These are phyloP conservation scores for Xylaria sp. DNA, from an alignment of 2,329 filamentous ascomycete species.

Conservation along the genomic window DNA sequence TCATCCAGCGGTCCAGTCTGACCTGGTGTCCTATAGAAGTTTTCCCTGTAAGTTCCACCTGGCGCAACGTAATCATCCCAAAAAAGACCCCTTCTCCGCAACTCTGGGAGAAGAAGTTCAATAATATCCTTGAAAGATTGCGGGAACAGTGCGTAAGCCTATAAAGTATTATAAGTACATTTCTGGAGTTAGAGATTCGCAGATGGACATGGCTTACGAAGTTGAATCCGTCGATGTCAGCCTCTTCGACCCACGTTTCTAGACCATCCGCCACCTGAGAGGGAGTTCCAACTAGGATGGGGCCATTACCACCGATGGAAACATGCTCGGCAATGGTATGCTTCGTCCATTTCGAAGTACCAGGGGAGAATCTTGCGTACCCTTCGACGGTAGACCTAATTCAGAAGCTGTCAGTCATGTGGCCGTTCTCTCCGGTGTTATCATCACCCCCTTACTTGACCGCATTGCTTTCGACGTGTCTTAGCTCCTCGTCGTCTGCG, in stretches of 20 bases:
- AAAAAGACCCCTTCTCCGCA: slow-evolving; percentile 68
- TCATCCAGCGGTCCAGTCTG: slow-evolving; percentile 62
- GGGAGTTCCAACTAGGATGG: slow-evolving; percentile 72
- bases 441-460: slow-evolving; percentile 51
- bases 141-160: slow-evolving; percentile 74
- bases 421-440: slow-evolving; percentile 16
- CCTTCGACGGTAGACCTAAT: slow-evolving; percentile 64
- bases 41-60: slow-evolving; percentile 70
- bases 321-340: slow-evolving; percentile 75
- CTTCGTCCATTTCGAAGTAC: slow-evolving; percentile 77
- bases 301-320: slow-evolving; percentile 74
- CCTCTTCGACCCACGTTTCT: slow-evolving; percentile 74
- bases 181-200: slow-evolving; percentile 6
- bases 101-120: slow-evolving; percentile 72
- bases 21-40: slow-evolving; percentile 64
- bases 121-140: slow-evolving; percentile 75
- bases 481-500: slow-evolving; percentile 54
- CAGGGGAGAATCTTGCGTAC: slow-evolving; percentile 67
- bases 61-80: slow-evolving; percentile 65
- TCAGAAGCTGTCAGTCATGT: background rate
- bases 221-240: slow-evolving; percentile 80
- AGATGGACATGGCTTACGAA: slow-evolving; percentile 61
- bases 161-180: background rate
- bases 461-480: slow-evolving; percentile 55
- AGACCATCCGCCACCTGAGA: slow-evolving; percentile 73